Conservation (phyloP, 176 grass and related monocot genomes). For the Paspalum notatum region DNA sequence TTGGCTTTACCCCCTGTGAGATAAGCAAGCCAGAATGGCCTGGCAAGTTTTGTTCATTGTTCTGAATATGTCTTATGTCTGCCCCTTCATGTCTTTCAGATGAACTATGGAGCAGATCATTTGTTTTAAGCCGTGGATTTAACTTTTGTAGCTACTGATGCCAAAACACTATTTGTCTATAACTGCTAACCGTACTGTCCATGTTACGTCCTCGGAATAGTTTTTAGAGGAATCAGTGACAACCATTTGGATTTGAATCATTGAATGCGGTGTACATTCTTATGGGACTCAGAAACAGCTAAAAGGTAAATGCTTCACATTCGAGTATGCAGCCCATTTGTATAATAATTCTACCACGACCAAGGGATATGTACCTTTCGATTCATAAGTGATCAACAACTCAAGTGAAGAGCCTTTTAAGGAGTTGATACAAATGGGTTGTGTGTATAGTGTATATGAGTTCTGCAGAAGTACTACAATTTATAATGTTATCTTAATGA, state of each 20-base stretch:
- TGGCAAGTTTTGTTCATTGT: slow-evolving; percentile 19
- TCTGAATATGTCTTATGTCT: slow-evolving; percentile 20
- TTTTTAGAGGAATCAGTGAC: background rate
- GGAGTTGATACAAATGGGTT: background rate
- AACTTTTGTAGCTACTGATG: background rate
- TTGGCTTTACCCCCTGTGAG: background rate
- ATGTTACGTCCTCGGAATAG: background rate
- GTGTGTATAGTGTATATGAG: background rate
- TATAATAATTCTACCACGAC: background rate
- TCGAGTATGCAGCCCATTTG: background rate
- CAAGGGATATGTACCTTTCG: background rate
- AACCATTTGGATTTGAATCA: background rate
- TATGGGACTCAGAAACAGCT: background rate
- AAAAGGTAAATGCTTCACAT: background rate
- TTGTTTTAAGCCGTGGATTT: slow-evolving; percentile 27
- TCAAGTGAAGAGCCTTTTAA: background rate
- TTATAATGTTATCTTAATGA: too few species aligned
- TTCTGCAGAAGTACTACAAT: background rate
- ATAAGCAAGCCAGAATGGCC: slow-evolving; percentile 2
- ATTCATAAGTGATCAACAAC: background rate
- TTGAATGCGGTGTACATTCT: background rate
- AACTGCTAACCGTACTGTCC: background rate
- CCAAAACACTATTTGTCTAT: background rate
- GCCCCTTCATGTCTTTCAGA: slow-evolving; percentile 38
- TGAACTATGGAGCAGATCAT: slow-evolving; percentile 42